Percentiles rank a stretch among this genome's conserved stretches.
Evolutionary conservation across 208 protist species (phyloP).

Genomic region (Leishmania tropica): DNA sequence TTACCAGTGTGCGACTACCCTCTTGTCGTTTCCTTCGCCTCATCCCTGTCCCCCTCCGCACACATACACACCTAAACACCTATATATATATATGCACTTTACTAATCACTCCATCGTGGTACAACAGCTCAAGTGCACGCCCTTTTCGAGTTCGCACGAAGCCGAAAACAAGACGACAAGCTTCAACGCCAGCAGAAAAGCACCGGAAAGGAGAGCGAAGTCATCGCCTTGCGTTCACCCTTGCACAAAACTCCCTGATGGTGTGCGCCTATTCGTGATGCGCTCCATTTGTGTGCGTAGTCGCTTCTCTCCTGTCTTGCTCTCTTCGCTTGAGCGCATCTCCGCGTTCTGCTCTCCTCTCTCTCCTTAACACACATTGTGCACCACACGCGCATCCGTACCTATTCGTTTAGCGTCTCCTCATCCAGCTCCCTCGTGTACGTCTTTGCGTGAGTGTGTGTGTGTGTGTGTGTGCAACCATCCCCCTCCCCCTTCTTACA

Average conservation of each 20-base stretch:
- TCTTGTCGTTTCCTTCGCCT: background rate
- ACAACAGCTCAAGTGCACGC: too few species aligned
- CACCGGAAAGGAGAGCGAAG: background rate
- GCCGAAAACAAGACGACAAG: background rate
- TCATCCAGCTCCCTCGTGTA: too few species aligned
- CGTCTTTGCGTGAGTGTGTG: background rate
- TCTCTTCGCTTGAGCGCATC: background rate
- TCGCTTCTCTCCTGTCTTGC: slow-evolving; percentile 1
- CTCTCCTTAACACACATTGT: background rate
- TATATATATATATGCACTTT: too few species aligned
- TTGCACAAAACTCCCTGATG: background rate
- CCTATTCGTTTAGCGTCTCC: background rate
- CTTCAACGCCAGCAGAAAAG: background rate
- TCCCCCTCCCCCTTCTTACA: background rate
- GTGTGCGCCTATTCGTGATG: background rate
- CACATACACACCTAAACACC: background rate
- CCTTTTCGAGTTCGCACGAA: background rate
- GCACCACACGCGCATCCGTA: background rate
- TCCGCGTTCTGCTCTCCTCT: background rate
- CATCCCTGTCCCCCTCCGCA: background rate
- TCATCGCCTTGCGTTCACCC: background rate
- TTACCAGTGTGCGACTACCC: background rate
- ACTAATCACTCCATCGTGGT: too few species aligned
- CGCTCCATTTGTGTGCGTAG: background rate
- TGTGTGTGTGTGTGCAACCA: background rate